These are phyloP conservation scores for Mycogone perniciosa DNA, from an alignment of 2,329 filamentous ascomycete species.

Conservation along the genomic window DNA sequence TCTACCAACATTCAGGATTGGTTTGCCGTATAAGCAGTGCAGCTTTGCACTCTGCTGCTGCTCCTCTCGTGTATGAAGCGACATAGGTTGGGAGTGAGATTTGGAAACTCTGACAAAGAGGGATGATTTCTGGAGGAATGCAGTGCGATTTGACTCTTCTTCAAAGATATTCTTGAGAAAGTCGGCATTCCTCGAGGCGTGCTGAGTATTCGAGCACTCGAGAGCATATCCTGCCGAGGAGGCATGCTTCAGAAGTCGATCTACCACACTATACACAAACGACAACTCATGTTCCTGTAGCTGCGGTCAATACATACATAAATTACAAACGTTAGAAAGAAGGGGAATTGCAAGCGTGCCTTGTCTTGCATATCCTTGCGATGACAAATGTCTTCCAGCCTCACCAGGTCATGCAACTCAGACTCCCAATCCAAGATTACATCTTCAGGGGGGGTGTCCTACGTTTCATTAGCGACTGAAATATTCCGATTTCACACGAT, in stretches of 20 bases:
- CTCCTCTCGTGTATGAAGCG: conserved; percentile 17
- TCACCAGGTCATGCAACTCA: conserved; percentile 38
- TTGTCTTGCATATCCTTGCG: conserved; percentile 29
- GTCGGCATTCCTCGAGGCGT: conserved; percentile 41
- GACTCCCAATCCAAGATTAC: conserved; percentile 36
- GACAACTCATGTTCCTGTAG: conserved; percentile 36
- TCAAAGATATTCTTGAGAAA: conserved; percentile 40
- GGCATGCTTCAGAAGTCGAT: conserved; percentile 39
- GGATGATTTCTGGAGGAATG: conserved; percentile 58
- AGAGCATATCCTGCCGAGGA: conserved; percentile 28
- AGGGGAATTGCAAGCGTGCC: conserved; percentile 24
- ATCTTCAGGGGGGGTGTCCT: conserved; percentile 24
- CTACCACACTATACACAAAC: conserved; percentile 43
- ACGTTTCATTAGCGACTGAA: background rate
- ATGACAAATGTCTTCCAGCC: conserved; percentile 38
- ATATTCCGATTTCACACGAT: background rate
- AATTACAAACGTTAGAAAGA: background rate
- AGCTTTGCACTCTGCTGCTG: conserved; percentile 64
- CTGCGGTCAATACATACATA: background rate
- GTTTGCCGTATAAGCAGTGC: conserved; percentile 62
- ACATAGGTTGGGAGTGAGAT: background rate
- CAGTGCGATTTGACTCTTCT: conserved; percentile 45
- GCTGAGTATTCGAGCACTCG: conserved; percentile 29
- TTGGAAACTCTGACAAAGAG: conserved; percentile 49
- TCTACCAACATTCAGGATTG: conserved; percentile 37